Evolutionary conservation across 1,139 yeast genomes (phyloP), one percentile per base, ranked within the genome.

Genomic region (Geotrichum klebahnii): DNA sequence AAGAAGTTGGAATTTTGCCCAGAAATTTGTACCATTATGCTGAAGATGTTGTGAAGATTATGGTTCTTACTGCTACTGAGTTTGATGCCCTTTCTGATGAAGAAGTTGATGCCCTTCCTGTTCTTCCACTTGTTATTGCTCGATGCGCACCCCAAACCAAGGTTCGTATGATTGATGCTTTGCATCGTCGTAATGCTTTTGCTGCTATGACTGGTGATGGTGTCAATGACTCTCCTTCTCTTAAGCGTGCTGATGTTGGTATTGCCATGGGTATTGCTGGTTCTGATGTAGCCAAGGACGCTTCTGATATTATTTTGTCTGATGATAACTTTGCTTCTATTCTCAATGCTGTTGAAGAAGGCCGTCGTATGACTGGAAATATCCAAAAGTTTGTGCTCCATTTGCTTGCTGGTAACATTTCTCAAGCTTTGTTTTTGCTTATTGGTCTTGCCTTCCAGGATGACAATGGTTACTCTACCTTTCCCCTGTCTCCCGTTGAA

Each of bases 201-300:
- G 81, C 83, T 57, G 94, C 92, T 31, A 85, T 84, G 94, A 84
- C 95, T 37, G 95, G 94, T 59, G 94, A 84, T 66, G 94, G 94
- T 59, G 90, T 84, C 47, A 85, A 85, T 64, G 94, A 85, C 65
- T 84, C 92, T 3, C 95, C 94, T 17, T 80, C 88, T 3, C 74
- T 85, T 66, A 84, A 84, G 64, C 81, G 78, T 56, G 86, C 94
- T 1, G 92, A 85, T 67, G 88, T 85, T 51, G 94, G 95, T 59
- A 84, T 84, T 64, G 88, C 90, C n/a, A 84, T 84, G 92, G 92
- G 92, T 45, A 74, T 81, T 62, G 80, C 83, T 56, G 92, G 90
- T 10, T 81, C 88, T 10, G 92, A 84, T 67, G 90, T 84, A 41
- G 92, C 92, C 23, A 84, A 84, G 65, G 88, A 84, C 62, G 88